Evolutionary conservation across 2,329 filamentous ascomycete species (phyloP), one percentile per base, ranked within the genome.

Genomic region (Penicillium sp.): DNA sequence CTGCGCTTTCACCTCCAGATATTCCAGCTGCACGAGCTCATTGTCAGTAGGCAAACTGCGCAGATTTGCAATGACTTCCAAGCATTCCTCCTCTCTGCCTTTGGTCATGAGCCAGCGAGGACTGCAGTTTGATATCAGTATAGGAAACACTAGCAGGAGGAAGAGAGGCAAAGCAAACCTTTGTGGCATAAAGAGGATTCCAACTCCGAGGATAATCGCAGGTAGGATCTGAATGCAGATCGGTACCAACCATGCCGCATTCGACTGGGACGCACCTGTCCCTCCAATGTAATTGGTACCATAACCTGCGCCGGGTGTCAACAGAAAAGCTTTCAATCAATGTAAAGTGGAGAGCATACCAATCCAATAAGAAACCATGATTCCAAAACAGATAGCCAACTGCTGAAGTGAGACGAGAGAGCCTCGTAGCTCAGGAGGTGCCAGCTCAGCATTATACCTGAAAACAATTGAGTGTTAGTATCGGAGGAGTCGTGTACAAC

Each of bases 1-100:
- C 72, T 92, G 86, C 0, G 90, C 89, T 73, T 91, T 90, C 76
- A 93, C 92, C 72, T 93, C 90, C 14, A 92, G 83, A 71, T 88
- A 92, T 69, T 93, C 90, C 1, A 93, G 82, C 64, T 89, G 85
- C 48, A 93, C 86, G 0, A 91, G 83, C 59, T 91, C 84, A 70
- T 92, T 84, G 66, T 91, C 85, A 11, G 79, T 71, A 0, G 85
- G 75, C 0, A 91, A 81, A 8, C 80, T 82, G n/a, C 91, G 87
- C 2, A 93, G 84, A 33, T 73, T 79, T 0, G 89, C 85, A 26
- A 58, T 52, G 1, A 52, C 1, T 93, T 80, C 0, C 3, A 86
- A 83, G 0, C 88, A 89, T 72, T 93, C 89, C 0, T 82, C 81
- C 68, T 92, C 89, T 25, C 89, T 85, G 53, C 79, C 81, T 61